phyloP scores from a whole-genome alignment of 176 grass and related monocot genomes.

The Avena insularis region DNA sequence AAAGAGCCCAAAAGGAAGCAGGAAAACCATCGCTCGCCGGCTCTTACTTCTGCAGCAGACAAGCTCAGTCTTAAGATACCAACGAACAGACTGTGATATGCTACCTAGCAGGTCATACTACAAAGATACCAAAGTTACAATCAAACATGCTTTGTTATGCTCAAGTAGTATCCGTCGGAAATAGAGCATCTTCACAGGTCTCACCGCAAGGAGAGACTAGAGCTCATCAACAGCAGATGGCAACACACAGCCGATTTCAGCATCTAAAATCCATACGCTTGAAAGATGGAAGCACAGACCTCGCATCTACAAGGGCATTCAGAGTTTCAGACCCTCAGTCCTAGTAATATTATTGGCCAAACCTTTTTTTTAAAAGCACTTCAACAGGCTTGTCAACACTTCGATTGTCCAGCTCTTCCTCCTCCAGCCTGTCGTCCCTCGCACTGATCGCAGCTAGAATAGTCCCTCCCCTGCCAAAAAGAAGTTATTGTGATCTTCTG shows the following conservation, averaged over 20 bases:
- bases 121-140: too few relatives aligned
- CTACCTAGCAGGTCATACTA: too few relatives aligned
- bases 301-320: neutral
- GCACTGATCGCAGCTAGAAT: conserved; percentile 35
- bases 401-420: neutral
- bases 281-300: neutral
- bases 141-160: neutral
- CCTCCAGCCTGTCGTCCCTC: neutral
- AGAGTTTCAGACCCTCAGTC: neutral
- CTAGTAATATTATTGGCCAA: neutral
- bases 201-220: neutral
- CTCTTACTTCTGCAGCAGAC: neutral
- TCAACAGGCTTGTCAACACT: neutral
- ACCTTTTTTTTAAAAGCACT: neutral
- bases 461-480: conserved; percentile 52
- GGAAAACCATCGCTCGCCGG: too few relatives aligned
- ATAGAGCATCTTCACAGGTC: neutral
- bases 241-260: neutral
- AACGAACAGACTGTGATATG: neutral
- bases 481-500: conserved; percentile 10
- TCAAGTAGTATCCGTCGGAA: neutral
- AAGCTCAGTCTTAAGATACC: neutral
- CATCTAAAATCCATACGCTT: neutral
- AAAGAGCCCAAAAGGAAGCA: neutral
- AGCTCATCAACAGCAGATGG: neutral